Conservation (phyloP, 2,329 filamentous ascomycete species). For the Epicoccum nigrum region DNA sequence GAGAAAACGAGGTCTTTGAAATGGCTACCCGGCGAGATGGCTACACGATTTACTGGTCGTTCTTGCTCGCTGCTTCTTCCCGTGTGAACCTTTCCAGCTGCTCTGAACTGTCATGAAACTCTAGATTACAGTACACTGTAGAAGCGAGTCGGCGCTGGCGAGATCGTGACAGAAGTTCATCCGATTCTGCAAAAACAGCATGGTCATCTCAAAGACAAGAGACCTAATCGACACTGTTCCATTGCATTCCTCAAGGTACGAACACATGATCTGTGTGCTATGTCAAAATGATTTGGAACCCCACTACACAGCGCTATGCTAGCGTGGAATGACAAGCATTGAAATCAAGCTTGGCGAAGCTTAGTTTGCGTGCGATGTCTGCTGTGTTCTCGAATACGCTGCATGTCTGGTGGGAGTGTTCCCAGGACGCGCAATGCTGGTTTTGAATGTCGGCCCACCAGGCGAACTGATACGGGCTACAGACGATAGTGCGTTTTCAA, state of each 20-base stretch:
- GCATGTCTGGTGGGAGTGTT: conserved; percentile 1
- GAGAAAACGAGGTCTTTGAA: no score
- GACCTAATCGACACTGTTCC: conserved; percentile 5
- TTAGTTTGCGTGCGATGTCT: conserved; percentile 20
- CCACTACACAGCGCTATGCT: conserved; percentile 5
- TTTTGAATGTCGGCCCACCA: conserved; percentile 9
- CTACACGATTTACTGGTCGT: no score
- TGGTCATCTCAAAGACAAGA: background rate
- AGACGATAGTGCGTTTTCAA: background rate
- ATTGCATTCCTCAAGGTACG: background rate
- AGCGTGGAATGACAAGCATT: conserved; percentile 30
- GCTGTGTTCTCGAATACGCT: conserved; percentile 7
- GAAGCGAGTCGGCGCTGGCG: no score
- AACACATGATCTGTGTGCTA: conserved; percentile 19
- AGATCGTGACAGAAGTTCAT: no score
- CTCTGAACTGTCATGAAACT: no score
- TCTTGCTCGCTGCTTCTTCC: no score
- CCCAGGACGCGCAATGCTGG: conserved; percentile 7
- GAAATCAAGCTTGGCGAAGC: conserved; percentile 34
- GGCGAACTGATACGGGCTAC: conserved; percentile 6
- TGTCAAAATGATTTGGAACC: conserved; percentile 9
- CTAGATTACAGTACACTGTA: no score
- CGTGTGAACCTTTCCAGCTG: no score
- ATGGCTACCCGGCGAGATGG: no score
- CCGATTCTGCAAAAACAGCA: background rate